These are phyloP conservation scores for Claviceps arundinis DNA, from an alignment of 2,329 filamentous ascomycete genomes.

Conservation along the genomic window DNA sequence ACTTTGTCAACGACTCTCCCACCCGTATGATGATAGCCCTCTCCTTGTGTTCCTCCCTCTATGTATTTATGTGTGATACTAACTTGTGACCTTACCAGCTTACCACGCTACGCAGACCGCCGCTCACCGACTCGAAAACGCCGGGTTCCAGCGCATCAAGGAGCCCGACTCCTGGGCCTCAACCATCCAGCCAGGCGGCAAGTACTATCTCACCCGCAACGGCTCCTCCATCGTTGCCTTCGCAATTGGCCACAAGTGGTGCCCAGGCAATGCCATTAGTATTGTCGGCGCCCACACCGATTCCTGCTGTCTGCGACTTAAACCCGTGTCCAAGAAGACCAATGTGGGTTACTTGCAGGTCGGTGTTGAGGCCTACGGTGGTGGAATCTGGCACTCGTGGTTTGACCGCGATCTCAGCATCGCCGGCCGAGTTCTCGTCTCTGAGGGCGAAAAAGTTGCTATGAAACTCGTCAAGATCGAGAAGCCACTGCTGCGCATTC, in stretches of 20 bases:
- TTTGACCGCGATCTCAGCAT: conserved; percentile 91
- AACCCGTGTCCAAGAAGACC: conserved; percentile 84
- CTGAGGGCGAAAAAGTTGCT: conserved; percentile 56
- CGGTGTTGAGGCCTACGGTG: conserved; percentile 92
- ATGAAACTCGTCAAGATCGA: conserved; percentile 85
- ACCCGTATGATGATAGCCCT: conserved; percentile 50
- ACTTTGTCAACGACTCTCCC: conserved; percentile 88
- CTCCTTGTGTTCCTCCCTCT: background rate
- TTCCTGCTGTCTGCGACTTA: conserved; percentile 80
- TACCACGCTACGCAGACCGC: conserved; percentile 86
- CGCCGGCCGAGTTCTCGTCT: conserved; percentile 77
- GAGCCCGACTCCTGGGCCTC: conserved; percentile 84
- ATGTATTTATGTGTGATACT: background rate
- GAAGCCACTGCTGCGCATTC: conserved; percentile 79
- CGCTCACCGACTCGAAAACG: conserved; percentile 61
- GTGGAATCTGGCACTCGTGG: conserved; percentile 96
- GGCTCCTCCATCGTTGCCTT: conserved; percentile 86
- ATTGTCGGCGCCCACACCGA: conserved; percentile 97
- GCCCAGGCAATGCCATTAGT: conserved; percentile 75
- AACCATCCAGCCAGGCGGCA: conserved; percentile 69
- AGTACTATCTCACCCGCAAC: conserved; percentile 94
- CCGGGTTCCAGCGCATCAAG: conserved; percentile 78
- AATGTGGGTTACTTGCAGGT: conserved; percentile 83
- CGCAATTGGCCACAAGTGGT: conserved; percentile 81
- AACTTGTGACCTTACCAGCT: conserved; percentile 36